Percentiles rank a stretch among this genome's conserved stretches.
These are phyloP conservation scores for Toxoplasma gondii DNA, from an alignment of 169 alveolate species.

Conservation along the genomic window DNA sequence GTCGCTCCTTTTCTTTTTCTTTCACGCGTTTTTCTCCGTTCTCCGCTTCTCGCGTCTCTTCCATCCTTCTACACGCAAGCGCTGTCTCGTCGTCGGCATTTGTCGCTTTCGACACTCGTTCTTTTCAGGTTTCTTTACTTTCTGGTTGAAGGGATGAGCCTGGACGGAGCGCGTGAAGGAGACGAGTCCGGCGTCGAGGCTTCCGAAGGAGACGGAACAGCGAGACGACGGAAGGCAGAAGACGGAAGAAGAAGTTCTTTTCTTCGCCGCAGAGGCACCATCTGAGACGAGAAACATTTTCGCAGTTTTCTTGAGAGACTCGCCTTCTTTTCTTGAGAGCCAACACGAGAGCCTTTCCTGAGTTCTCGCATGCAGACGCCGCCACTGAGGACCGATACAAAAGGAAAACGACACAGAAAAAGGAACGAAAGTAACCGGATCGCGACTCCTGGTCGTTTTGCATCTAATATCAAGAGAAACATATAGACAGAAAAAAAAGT, in stretches of 20 bases:
- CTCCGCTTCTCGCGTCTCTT: too few species aligned
- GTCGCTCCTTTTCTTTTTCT: too few species aligned
- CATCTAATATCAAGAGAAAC: not conserved
- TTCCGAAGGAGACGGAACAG: not conserved
- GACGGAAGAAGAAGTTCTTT: not conserved
- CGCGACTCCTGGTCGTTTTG: not conserved
- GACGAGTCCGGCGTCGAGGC: not conserved
- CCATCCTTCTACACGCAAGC: too few species aligned
- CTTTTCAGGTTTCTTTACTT: not conserved
- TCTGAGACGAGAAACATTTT: not conserved
- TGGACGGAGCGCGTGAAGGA: not conserved
- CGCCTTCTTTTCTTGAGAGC: not conserved
- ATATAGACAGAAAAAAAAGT: not conserved
- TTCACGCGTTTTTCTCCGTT: too few species aligned
- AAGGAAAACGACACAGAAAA: not conserved
- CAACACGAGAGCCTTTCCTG: not conserved
- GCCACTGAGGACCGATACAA: not conserved
- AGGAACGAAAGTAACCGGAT: not conserved
- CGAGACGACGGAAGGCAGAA: not conserved
- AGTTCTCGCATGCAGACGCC: not conserved
- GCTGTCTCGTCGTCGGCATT: too few species aligned
- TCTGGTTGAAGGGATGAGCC: slow-evolving; percentile 1
- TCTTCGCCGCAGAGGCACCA: not conserved
- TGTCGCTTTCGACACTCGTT: too few species aligned
- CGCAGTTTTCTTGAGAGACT: not conserved